These are phyloP conservation scores for Dacryopinax primogenitus DNA, from an alignment of 768 basidiomycete species.

Conservation along the genomic window DNA sequence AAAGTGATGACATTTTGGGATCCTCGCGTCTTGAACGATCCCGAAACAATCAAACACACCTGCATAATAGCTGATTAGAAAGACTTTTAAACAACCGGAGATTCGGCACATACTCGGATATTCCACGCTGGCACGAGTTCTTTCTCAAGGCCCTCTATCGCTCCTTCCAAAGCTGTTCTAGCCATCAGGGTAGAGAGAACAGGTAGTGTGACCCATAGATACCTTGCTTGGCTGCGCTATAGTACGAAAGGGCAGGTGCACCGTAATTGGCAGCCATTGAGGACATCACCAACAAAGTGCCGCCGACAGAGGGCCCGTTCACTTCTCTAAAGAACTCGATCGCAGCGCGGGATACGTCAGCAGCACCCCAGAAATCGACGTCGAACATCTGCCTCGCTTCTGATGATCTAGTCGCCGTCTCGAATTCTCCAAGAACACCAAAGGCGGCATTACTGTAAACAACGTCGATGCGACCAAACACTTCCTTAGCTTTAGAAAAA, in stretches of 20 bases:
- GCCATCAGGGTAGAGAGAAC: not conserved
- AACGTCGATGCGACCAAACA: slow-evolving; percentile 35
- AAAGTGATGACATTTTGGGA: not conserved
- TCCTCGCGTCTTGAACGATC: not conserved
- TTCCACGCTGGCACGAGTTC: not conserved
- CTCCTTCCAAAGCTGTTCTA: not conserved
- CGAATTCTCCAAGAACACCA: slow-evolving; percentile 28
- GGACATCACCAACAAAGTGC: not conserved
- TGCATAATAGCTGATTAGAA: not conserved
- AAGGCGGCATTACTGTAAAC: slow-evolving; percentile 36
- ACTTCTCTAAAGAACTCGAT: slow-evolving; percentile 14
- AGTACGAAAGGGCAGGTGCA: not conserved
- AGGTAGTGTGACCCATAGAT: not conserved
- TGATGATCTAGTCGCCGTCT: slow-evolving; percentile 26
- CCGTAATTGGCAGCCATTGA: not conserved
- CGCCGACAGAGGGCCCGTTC: slow-evolving; percentile 7
- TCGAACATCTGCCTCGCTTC: slow-evolving; percentile 31
- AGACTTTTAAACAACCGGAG: no score
- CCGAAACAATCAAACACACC: not conserved
- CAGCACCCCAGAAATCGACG: slow-evolving; percentile 30
- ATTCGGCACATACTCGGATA: not conserved
- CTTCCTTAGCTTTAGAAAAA: slow-evolving; percentile 27
- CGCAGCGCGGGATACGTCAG: slow-evolving; percentile 22
- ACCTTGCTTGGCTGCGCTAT: not conserved
- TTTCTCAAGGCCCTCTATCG: not conserved